Base-by-base conservation (phyloP, 116 monocot species). In the Thalassia testudinum region DNA sequence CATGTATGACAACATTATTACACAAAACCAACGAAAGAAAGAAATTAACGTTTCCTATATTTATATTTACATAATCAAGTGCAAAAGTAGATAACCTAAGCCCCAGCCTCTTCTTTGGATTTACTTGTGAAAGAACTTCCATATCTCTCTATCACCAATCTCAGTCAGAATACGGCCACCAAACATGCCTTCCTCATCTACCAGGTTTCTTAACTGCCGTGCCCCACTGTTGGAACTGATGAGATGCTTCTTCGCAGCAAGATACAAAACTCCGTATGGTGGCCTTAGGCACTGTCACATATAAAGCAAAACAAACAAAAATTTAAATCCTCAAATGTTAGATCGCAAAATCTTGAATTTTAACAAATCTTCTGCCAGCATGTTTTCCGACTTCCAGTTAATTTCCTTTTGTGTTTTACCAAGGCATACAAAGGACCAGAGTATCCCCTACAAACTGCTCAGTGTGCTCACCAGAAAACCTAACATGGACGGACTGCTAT, bases 121-220 rank as follows among this genome's bases (percentile, higher is more conserved):
- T 60, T 63, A 80, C 64, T 79, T 85, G 68, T 80, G 80, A 56
- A 87, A 93, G 73, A 87, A 78, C 63, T 93, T 93, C 93, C 83
- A 93, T 0, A 93, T 78, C 55, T 93, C 93, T 22, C 78, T 73
- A 59, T 87, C 93, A 18, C 66, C 52, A 27, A 63, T 38, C 30
- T 87, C 83, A 1, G 73, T 50, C 0, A 87, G 52, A 29, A 76
- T 20, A 62, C 72, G 83, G 21, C 68, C 73, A 62, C 84, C 81
- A 56, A 81, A 77, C 45, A 84, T 49, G 47, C 80, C 87, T 50
- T 80, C 87, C 55, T 87, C 93, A 5, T 93, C 87, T 10, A 87
- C 66, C 55, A 87, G 37, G 14, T 66, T 66, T 62, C 57, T 77
- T 42, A 93, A 66, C 67, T 83, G 80, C 37, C 73, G 54, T 2